Evolutionary conservation across 441 rosid species (phyloP).

Genomic region (Gossypium lobatum): DNA sequence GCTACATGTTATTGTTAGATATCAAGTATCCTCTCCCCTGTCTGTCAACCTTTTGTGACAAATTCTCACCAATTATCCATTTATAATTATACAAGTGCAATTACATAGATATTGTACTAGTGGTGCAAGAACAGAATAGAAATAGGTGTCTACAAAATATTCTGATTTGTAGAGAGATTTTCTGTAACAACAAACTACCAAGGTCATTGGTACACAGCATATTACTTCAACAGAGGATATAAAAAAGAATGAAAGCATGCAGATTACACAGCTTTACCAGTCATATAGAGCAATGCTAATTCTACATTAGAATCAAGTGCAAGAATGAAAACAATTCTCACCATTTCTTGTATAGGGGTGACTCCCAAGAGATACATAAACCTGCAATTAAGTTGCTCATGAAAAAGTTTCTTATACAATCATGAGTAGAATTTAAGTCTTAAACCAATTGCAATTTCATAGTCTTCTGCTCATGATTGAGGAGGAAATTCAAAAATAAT

Average conservation of each 20-base stretch:
- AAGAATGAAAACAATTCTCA: slow-evolving; percentile 27
- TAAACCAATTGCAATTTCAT: neutral
- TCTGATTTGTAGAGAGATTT: neutral
- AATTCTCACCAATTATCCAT: neutral
- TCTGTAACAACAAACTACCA: neutral
- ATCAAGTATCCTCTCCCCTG: neutral
- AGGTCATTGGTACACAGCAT: neutral
- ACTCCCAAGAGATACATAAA: slow-evolving; percentile 82
- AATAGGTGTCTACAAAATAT: neutral
- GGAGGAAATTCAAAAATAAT: slow-evolving; percentile 12
- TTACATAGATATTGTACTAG: neutral
- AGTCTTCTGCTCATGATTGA: neutral
- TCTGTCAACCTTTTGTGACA: neutral
- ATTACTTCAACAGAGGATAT: neutral
- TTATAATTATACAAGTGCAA: neutral
- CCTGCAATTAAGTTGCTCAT: slow-evolving; percentile 41
- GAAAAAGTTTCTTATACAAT: slow-evolving; percentile 8
- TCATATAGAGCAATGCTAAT: neutral
- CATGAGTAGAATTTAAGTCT: slow-evolving; percentile 8
- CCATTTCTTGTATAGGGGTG: slow-evolving; percentile 77
- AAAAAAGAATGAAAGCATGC: neutral
- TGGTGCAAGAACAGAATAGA: neutral
- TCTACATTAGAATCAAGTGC: neutral
- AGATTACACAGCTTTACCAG: neutral
- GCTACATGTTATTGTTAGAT: neutral